Percentiles rank a stretch among this genome's conserved stretches.
Evolutionary conservation across 805 yeast genomes (phyloP).

Genomic region (Cyberlindnera mrakii): DNA sequence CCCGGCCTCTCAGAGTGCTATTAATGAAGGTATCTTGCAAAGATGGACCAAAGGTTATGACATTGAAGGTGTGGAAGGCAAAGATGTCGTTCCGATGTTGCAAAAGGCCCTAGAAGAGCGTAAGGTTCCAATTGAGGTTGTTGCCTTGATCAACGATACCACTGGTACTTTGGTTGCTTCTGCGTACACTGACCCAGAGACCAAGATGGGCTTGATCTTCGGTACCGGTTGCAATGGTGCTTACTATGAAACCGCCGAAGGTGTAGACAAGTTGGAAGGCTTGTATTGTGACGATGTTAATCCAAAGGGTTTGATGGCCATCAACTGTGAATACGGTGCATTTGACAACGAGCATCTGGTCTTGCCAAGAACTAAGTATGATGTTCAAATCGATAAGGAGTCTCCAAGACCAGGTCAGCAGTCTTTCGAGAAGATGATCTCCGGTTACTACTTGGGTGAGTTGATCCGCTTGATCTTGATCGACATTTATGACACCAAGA

Average conservation of each 20-base stretch:
- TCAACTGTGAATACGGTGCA: constrained; percentile 97
- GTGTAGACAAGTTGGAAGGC: constrained; percentile 80
- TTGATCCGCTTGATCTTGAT: constrained; percentile 72
- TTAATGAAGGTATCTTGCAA: constrained; percentile 82
- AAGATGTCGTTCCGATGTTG: constrained; percentile 89
- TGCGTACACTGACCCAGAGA: constrained; percentile 79
- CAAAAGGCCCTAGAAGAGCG: constrained; percentile 63
- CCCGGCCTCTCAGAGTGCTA: constrained; percentile 79
- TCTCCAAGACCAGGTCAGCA: constrained; percentile 97
- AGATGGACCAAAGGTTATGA: constrained; percentile 98
- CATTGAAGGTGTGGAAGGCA: constrained; percentile 87
- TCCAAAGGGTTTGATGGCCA: constrained; percentile 75
- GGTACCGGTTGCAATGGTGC: constrained; percentile 99
- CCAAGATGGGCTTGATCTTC: constrained; percentile 92
- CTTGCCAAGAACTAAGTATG: constrained; percentile 89
- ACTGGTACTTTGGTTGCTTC: constrained; percentile 97
- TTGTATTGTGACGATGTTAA: constrained; percentile 57
- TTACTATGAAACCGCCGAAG: constrained; percentile 69
- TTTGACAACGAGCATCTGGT: constrained; percentile 84
- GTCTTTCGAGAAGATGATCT: constrained; percentile 93
- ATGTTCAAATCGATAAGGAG: constrained; percentile 68
- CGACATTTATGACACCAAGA: constrained; percentile 55
- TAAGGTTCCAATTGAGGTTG: constrained; percentile 74
- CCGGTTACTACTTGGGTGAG: constrained; percentile 96
- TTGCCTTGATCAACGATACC: constrained; percentile 93